Conservation (phyloP, 306 rosid species). For the Corylus americana region DNA sequence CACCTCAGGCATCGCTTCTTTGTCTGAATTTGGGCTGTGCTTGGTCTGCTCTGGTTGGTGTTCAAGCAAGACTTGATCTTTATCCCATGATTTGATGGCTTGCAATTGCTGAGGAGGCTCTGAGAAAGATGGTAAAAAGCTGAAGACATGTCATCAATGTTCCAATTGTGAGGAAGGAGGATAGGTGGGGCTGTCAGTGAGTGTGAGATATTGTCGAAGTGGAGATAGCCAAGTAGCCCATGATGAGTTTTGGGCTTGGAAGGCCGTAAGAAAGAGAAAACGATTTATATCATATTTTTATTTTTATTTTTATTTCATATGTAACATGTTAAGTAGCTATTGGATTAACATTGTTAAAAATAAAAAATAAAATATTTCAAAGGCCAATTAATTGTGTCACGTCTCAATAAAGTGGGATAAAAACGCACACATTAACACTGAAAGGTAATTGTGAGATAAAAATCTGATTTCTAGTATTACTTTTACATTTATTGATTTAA, state of each 20-base stretch:
- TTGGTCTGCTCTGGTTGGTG: constrained; percentile 3
- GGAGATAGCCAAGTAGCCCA: neutral
- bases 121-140: constrained; percentile 21
- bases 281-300: no score
- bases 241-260: neutral
- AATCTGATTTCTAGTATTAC: no score
- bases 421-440: no score
- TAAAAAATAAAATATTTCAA: no score
- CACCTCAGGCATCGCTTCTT: constrained; percentile 69
- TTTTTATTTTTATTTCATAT: no score
- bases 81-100: constrained; percentile 20
- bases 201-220: neutral
- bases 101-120: constrained; percentile 19
- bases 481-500: no score
- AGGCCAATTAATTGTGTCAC: no score
- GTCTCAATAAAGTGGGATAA: no score
- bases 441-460: no score
- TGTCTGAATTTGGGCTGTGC: constrained; percentile 24
- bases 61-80: constrained; percentile 37
- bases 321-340: no score
- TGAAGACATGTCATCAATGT: constrained; percentile 30
- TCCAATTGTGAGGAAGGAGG: neutral
- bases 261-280: no score
- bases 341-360: no score
- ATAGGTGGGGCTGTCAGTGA: neutral